Conservation (phyloP, 1,284 basidiomycete species). For the Thelephora terrestris region DNA sequence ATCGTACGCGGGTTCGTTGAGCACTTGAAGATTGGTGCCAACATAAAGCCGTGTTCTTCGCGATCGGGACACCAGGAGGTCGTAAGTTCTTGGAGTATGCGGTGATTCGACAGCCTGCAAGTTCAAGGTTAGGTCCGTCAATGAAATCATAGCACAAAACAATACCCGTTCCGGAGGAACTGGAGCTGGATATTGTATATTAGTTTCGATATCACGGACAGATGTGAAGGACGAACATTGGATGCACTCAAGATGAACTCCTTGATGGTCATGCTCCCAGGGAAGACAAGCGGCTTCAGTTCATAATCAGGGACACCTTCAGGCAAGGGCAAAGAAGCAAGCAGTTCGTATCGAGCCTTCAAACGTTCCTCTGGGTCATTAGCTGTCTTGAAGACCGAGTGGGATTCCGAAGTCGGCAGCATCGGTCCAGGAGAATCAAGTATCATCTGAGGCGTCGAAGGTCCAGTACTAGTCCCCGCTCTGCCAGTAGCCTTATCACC, state of each 20-base stretch:
- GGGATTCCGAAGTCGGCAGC: neutral
- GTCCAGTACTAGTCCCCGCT: too few species aligned
- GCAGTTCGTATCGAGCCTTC: conserved; percentile 39
- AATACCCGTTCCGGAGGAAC: conserved; percentile 44
- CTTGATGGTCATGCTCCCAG: conserved; percentile 48
- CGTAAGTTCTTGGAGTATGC: conserved; percentile 52
- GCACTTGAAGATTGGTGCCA: conserved; percentile 63
- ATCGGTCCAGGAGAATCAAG: conserved; percentile 7
- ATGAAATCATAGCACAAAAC: conserved; percentile 1
- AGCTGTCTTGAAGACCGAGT: conserved; percentile 7
- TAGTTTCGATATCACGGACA: neutral
- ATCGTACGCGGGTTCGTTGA: conserved; percentile 61
- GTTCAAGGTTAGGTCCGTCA: conserved; percentile 7
- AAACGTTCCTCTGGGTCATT: conserved; percentile 39
- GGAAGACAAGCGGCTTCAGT: conserved; percentile 56
- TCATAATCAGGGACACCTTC: conserved; percentile 48
- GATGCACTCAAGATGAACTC: conserved; percentile 57
- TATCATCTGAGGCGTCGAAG: conserved; percentile 6
- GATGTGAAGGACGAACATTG: conserved; percentile 35
- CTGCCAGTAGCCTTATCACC: neutral
- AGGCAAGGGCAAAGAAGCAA: conserved; percentile 53
- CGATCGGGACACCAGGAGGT: conserved; percentile 69
- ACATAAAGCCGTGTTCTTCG: conserved; percentile 70
- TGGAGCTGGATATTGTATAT: conserved; percentile 14
- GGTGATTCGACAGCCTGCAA: conserved; percentile 50